These are phyloP conservation scores for Paramicrosporidium saccamoebae DNA, from an alignment of 371 early-diverging fungal species.

Conservation along the genomic window DNA sequence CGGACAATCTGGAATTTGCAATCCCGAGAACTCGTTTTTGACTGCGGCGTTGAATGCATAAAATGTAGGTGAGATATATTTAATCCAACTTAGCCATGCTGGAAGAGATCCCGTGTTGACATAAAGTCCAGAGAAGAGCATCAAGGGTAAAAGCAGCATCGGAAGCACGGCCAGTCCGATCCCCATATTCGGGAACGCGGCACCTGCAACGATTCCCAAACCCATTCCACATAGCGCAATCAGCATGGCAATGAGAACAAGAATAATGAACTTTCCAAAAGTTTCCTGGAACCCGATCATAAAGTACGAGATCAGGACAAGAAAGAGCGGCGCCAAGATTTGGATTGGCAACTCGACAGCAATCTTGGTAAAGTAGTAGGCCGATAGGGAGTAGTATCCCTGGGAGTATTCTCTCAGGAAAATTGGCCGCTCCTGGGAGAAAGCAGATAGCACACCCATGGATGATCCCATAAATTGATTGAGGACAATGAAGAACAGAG, in stretches of 20 bases:
- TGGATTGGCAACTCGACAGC: constrained; percentile 15
- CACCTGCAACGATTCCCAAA: constrained; percentile 13
- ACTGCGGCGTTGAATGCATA: constrained; percentile 16
- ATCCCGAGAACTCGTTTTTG: constrained; percentile 10
- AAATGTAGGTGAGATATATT: constrained; percentile 19
- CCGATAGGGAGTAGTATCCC: constrained; percentile 16
- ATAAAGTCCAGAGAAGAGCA: constrained; percentile 16
- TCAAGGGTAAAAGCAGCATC: constrained; percentile 8
- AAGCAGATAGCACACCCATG: constrained; percentile 13
- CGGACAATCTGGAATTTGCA: too few species aligned
- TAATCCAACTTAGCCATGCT: constrained; percentile 14
- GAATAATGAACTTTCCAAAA: constrained; percentile 10
- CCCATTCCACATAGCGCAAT: constrained; percentile 8
- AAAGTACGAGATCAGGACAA: constrained; percentile 12
- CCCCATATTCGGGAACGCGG: constrained; percentile 7
- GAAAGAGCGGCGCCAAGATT: constrained; percentile 9
- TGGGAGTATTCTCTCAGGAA: constrained; percentile 17
- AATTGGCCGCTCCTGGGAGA: constrained; percentile 12
- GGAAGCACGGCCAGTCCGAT: constrained; percentile 12
- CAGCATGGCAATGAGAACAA: constrained; percentile 2
- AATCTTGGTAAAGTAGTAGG: constrained; percentile 15
- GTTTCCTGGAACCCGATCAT: constrained; percentile 12
- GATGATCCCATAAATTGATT: constrained; percentile 9
- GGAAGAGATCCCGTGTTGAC: constrained; percentile 19
- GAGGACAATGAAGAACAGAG: constrained; percentile 15